These are phyloP conservation scores for Capronia epimyces DNA, from an alignment of 2,329 filamentous ascomycete species.

Conservation along the genomic window DNA sequence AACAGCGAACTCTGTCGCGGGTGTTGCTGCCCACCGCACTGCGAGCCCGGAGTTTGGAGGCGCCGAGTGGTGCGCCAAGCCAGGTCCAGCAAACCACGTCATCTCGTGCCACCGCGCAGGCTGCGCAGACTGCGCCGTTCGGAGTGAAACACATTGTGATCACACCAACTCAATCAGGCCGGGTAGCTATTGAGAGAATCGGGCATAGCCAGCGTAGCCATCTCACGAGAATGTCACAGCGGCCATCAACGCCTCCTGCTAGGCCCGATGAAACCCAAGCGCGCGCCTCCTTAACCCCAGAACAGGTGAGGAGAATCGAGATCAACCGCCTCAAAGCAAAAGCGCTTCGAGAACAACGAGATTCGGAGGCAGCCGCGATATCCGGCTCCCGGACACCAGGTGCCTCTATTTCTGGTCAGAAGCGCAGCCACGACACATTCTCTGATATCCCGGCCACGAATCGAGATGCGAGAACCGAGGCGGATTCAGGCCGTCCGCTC, in stretches of 20 bases:
- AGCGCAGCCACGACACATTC: conserved; percentile 64
- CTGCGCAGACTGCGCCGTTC: no score
- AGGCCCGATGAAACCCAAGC: conserved; percentile 34
- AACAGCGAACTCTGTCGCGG: conserved; percentile 8
- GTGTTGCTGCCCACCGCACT: not conserved
- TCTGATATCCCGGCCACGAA: conserved; percentile 55
- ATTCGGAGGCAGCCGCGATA: conserved; percentile 50
- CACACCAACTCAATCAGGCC: no score
- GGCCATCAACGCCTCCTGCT: conserved; percentile 45
- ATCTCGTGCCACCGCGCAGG: no score
- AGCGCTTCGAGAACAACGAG: conserved; percentile 68
- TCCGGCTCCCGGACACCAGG: conserved; percentile 36
- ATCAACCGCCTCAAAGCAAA: conserved; percentile 83
- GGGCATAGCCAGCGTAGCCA: not conserved
- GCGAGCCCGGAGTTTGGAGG: not conserved
- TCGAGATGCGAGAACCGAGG: conserved; percentile 59
- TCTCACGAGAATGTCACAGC: conserved; percentile 29
- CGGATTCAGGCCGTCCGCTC: conserved; percentile 35
- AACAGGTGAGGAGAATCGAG: conserved; percentile 65
- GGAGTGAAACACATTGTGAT: no score
- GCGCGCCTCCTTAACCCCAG: conserved; percentile 51
- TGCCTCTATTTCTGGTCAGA: conserved; percentile 58
- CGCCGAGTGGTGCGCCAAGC: conserved; percentile 17
- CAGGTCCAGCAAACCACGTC: not conserved
- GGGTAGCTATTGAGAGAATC: no score